Conservation (phyloP, 192 early-diverging fungal species). For the Entophlyctis luteolus region DNA sequence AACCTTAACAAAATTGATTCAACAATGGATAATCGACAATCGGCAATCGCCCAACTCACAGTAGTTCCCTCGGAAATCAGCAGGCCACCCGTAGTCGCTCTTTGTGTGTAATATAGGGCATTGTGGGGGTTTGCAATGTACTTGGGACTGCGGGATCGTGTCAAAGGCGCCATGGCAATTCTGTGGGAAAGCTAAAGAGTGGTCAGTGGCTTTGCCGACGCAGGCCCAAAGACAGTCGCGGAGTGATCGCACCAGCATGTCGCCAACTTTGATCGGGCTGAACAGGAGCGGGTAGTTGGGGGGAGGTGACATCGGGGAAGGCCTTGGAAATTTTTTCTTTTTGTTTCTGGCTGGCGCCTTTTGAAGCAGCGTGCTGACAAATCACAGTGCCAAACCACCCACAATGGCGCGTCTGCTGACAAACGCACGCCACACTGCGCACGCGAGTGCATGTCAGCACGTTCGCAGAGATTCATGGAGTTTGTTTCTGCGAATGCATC, state of each 20-base stretch:
- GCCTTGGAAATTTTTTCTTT: too few relatives aligned
- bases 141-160: constrained; percentile 36
- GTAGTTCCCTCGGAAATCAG: constrained; percentile 45
- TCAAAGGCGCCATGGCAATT: constrained; percentile 45
- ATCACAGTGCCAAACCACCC: too few relatives aligned
- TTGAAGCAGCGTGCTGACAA: too few relatives aligned
- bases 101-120: constrained; percentile 46
- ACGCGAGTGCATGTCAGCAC: too few relatives aligned
- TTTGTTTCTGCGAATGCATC: too few relatives aligned
- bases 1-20: not conserved
- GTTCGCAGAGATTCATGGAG: too few relatives aligned
- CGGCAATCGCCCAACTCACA: not conserved
- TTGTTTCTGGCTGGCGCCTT: too few relatives aligned
- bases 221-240: not conserved
- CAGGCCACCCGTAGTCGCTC: constrained; percentile 45
- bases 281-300: constrained; percentile 12
- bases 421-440: too few relatives aligned
- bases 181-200: constrained; percentile 33
- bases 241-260: constrained; percentile 9
- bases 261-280: constrained; percentile 20
- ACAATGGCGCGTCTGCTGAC: too few relatives aligned
- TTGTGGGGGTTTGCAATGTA: constrained; percentile 40
- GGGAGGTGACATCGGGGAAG: not conserved
- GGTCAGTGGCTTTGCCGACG: not conserved
- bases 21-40: not conserved